Conservation (phyloP, 306 rosid species). For the Glycine latifolia region DNA sequence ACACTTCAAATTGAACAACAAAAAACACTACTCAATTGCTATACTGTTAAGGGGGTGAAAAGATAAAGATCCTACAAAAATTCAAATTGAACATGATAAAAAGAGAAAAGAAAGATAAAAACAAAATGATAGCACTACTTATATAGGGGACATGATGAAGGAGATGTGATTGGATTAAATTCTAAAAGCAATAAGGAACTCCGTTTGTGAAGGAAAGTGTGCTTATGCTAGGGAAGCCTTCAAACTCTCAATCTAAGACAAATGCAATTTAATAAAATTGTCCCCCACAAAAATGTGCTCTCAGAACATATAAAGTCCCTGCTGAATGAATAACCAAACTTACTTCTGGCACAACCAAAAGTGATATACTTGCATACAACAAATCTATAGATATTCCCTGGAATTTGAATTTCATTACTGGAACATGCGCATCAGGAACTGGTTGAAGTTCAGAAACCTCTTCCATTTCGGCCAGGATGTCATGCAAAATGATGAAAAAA, state of each 20-base stretch:
- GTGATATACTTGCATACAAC: constrained; percentile 90
- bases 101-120: constrained; percentile 19
- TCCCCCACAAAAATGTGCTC: constrained; percentile 11
- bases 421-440: constrained; percentile 94
- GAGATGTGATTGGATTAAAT: constrained; percentile 7
- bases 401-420: constrained; percentile 96
- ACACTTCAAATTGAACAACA: neutral
- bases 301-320: constrained; percentile 35
- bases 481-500: constrained; percentile 80
- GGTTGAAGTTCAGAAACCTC: constrained; percentile 95
- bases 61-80: constrained; percentile 26
- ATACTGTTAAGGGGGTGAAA: constrained; percentile 3
- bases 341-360: constrained; percentile 92
- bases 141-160: neutral
- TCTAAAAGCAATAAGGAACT: constrained; percentile 24
- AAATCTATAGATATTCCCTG: constrained; percentile 91
- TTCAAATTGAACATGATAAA: constrained; percentile 21
- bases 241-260: constrained; percentile 17
- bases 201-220: constrained; percentile 13
- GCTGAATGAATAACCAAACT: constrained; percentile 51
- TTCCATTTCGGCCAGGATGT: constrained; percentile 79
- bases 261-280: constrained; percentile 23
- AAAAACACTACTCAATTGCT: constrained; percentile 24
- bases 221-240: constrained; percentile 22
- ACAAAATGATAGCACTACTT: constrained; percentile 19